phyloP scores from a whole-genome alignment of 2,329 filamentous ascomycete species.

The Rhynchosporium graminicola region DNA sequence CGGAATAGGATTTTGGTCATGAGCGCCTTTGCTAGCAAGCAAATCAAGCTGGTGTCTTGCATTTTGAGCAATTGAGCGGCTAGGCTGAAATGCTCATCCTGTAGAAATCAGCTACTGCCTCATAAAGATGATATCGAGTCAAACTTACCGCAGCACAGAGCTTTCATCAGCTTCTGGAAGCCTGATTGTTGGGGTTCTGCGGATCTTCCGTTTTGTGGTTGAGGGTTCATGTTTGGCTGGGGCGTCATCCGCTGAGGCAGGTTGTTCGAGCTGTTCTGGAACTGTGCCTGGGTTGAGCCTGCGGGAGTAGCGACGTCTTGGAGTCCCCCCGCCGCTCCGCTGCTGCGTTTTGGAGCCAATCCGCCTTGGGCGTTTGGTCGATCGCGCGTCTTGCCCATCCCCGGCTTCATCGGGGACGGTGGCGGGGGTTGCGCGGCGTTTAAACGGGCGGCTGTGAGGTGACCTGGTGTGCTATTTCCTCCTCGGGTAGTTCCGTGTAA shows the following conservation, averaged over 20 bases:
- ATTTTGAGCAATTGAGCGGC: slow-evolving; percentile 17
- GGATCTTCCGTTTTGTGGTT: slow-evolving; percentile 55
- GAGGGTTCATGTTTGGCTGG: slow-evolving; percentile 60
- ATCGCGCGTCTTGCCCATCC: slow-evolving; percentile 70
- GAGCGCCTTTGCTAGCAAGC: slow-evolving; percentile 29
- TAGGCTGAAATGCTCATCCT: slow-evolving; percentile 37
- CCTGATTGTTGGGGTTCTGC: slow-evolving; percentile 75
- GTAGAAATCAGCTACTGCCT: slow-evolving; percentile 26
- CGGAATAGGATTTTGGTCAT: slow-evolving; percentile 32
- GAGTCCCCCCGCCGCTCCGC: slow-evolving; percentile 67
- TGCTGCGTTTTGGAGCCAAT: slow-evolving; percentile 73
- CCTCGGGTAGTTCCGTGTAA: slow-evolving; percentile 73
- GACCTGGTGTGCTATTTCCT: slow-evolving; percentile 56
- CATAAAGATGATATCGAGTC: slow-evolving; percentile 18
- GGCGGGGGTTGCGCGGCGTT: slow-evolving; percentile 90
- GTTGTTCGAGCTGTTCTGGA: slow-evolving; percentile 93
- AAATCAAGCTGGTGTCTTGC: slow-evolving; percentile 13
- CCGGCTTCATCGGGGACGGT: slow-evolving; percentile 78
- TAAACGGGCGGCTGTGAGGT: slow-evolving; percentile 83
- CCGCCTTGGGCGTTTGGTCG: slow-evolving; percentile 78
- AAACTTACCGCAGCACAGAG: slow-evolving; percentile 80
- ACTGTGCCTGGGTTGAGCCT: slow-evolving; percentile 91
- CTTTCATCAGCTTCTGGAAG: slow-evolving; percentile 91
- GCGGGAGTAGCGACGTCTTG: slow-evolving; percentile 81
- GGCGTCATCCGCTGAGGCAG: slow-evolving; percentile 66